Base-by-base conservation (phyloP, 768 basidiomycete species). In the Trametes gibbosa region DNA sequence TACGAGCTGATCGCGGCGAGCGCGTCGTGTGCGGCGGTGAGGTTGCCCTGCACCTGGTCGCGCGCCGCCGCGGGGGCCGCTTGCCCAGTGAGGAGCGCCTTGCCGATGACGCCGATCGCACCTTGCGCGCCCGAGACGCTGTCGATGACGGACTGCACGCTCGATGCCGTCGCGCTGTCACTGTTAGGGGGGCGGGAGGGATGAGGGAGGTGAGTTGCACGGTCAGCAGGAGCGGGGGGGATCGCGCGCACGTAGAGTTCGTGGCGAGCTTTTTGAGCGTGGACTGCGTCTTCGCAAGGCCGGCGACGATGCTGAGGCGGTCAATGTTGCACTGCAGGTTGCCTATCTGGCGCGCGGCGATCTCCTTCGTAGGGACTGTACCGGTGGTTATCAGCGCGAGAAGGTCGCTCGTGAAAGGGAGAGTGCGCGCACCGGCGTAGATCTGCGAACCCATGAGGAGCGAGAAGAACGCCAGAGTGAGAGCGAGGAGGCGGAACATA, bases 311-410 rank as follows among this genome's bases (percentile, higher is more conserved):
- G 58, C 66, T 60, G 39, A 71, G 52, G 52, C 73, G 70, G 52
- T 69, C 69, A 48, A 72, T 24, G 65, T 74, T 74, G 68, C 73
- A 75, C 37, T 66, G 54, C 12, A 75, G 45, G 64, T 69, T 60
- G 29, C 73, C 73, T 24, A 73, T 50, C 61, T 72, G 71, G 43
- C 73, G 73, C 27, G 51, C 60, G 34, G 35, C 42, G 34, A 43
- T 57, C 39, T 49, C 56, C 2, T 19, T 27, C 32, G 56, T 35
- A 0, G 61, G 61, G 16, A 52, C 61, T 62, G 46, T 7, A 35
- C 1, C 23, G 24, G 17, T 5, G 16, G 19, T 19, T 14, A 5
- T 29, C 32, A 19, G 35, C 5, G 16, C 5, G 19, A 5, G 17
- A 40, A 1, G 7, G 23, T 10, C 13, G 19, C 8, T 16, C 52